Base-by-base conservation (phyloP, 23 red algal genomes). In the Gracilaria gracilis region DNA sequence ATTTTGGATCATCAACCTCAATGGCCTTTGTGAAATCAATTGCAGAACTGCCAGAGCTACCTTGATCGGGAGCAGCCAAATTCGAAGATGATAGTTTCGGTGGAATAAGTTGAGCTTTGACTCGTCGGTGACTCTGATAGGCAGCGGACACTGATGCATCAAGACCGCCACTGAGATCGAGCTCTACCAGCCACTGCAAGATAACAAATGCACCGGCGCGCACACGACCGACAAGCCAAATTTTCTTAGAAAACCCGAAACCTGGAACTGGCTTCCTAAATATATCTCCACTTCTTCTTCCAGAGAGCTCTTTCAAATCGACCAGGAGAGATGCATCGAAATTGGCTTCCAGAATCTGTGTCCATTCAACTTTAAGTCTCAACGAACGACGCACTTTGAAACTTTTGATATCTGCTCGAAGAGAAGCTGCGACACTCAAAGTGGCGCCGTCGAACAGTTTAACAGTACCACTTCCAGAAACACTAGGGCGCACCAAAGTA, bases 311-410 rank as follows among this genome's bases (percentile, higher is more conserved):
- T 24, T 76, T 76, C 42, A 24, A n/a, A 25, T 49, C 34, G n/a
- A 76, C 36, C 4, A 24, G 4, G 21, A 76, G 71, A 28, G 20
- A 24, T 24, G 37, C 71, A 37, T 76, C 71, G 42, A 76, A 37
- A 76, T 24, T 23, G 37, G 37, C 71, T 39, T 76, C 23, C 23
- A 82, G 78, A 39, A 24, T 58, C 49, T 82, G 78, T 39, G 21
- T 37, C 78, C 78, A 82, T 82, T 82, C 24, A 25, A 61, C 47
- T 37, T 82, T 37, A 55, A 57, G 36, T 55, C 47, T 82, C 21
- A 5, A 58, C 7, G 34, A 37, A 37, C 78, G 78, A 9, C 20
- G 21, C 21, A 82, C 47, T 28, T 61, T 55, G 44, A 82, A 61
- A 23, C 34, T 37, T 25, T 55, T 82, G 47, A 82, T 57, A 82